phyloP scores from a whole-genome alignment of 768 basidiomycete species.

The Wakefieldia striispora region DNA sequence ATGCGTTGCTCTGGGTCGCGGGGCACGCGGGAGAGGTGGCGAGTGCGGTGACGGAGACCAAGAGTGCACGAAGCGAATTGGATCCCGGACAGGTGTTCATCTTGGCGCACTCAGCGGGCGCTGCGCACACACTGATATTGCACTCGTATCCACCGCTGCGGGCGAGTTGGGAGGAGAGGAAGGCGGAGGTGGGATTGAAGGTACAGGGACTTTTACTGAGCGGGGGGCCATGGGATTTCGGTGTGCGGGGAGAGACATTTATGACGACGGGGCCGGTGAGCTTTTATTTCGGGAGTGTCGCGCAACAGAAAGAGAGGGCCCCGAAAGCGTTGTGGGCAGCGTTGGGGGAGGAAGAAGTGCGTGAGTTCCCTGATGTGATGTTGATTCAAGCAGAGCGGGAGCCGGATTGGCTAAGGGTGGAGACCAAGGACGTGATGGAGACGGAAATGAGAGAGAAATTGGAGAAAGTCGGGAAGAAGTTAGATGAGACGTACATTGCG shows the following conservation, averaged over 20 bases:
- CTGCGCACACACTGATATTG: constrained; percentile 46
- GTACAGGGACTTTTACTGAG: constrained; percentile 47
- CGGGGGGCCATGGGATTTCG: constrained; percentile 45
- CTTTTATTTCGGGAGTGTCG: constrained; percentile 41
- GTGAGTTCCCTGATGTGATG: constrained; percentile 45
- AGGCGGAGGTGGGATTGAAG: constrained; percentile 16
- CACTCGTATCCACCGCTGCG: constrained; percentile 33
- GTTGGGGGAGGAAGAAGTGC: constrained; percentile 35
- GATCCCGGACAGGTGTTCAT: constrained; percentile 46
- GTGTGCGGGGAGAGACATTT: constrained; percentile 26
- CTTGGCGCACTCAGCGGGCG: constrained; percentile 64
- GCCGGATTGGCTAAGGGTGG: constrained; percentile 41
- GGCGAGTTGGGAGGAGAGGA: constrained; percentile 32
- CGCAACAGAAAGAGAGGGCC: constrained; percentile 37
- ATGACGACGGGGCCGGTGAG: constrained; percentile 18
- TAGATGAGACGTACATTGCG: constrained; percentile 36
- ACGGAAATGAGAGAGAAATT: constrained; percentile 37
- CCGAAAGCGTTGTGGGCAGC: constrained; percentile 41
- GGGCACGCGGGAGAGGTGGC: constrained; percentile 31
- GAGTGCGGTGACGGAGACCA: constrained; percentile 1
- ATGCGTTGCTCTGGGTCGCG: constrained; percentile 55
- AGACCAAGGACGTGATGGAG: constrained; percentile 37
- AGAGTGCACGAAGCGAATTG: constrained; percentile 21
- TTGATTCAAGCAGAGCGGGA: constrained; percentile 54
- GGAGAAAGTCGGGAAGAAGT: constrained; percentile 19